Evolutionary conservation across 148 eudicot genomes (phyloP).

Genomic region (Rhododendron kiyosumense): DNA sequence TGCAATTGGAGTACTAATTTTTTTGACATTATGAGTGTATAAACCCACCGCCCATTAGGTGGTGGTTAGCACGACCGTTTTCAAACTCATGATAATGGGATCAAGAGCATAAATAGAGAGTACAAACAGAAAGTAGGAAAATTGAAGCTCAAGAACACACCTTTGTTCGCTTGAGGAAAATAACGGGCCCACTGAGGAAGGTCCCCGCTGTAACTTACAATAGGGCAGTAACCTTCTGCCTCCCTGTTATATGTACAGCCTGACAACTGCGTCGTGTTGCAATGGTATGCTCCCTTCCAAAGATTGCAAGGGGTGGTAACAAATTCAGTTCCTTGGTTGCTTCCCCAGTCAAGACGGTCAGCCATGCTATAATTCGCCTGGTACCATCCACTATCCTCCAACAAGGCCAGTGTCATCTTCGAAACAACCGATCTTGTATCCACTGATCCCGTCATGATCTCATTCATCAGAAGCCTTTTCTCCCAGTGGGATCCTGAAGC

Average conservation of each 20-base stretch:
- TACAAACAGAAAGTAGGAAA: not conserved
- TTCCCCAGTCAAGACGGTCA: slow-evolving; percentile 94
- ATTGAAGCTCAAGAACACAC: slow-evolving; percentile 26
- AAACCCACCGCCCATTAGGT: not conserved
- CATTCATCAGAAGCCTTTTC: slow-evolving; percentile 97
- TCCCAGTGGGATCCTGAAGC: slow-evolving; percentile 97
- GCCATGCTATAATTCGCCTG: slow-evolving; percentile 96
- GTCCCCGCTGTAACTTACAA: slow-evolving; percentile 68
- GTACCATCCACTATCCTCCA: slow-evolving; percentile 99
- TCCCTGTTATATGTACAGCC: slow-evolving; percentile 98
- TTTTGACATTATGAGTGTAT: not conserved
- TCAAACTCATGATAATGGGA: not conserved
- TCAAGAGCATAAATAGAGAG: not conserved
- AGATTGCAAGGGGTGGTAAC: slow-evolving; percentile 74
- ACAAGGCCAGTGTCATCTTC: slow-evolving; percentile 83
- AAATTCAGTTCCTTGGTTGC: slow-evolving; percentile 89
- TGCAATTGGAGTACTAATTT: not conserved
- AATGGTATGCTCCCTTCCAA: slow-evolving; percentile 97
- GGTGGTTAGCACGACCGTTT: not conserved
- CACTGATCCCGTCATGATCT: slow-evolving; percentile 98
- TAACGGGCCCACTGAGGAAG: slow-evolving; percentile 97
- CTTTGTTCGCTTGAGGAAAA: slow-evolving; percentile 93
- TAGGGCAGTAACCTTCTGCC: slow-evolving; percentile 97
- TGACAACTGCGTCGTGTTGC: slow-evolving; percentile 86
- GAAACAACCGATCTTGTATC: slow-evolving; percentile 97